Evolutionary conservation across 306 rosid species (phyloP), one percentile per base, ranked within the genome.

Genomic region (Acacia acuminata): DNA sequence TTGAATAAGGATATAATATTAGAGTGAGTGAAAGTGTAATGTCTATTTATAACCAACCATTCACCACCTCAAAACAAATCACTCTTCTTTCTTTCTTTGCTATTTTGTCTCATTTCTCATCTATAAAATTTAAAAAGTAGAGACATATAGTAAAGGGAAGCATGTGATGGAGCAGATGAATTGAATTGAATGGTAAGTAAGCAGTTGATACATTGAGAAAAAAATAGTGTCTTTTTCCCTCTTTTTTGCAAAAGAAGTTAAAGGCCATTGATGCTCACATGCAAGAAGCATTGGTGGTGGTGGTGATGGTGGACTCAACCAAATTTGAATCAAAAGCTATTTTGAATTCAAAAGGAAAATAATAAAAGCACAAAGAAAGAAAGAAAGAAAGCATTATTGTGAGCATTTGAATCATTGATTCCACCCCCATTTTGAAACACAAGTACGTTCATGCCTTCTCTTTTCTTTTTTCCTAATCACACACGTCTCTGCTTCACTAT

Each of bases 401-500:
- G 80, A 75, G 48, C 36, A 79, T 82, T 79, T 76, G 81, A 84
- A 84, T 84, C 83, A 84, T 84, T 84, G 68, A 87, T 82, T 84
- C 78, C 74, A 78, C 32, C 77, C 72, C 75, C 79, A 79, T 78
- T 32, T 81, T 86, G 88, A 87, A 87, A 24, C 86, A 84, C 66
- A 88, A 88, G 91, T 84, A 88, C 89, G 82, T 84, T 79, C 84
- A 84, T 84, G 65, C 82, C 84, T 70, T 72, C 74, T 56, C 63
- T 7, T 73, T 61, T 25, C 79, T 77, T 70, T 81, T 80, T 25
- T 55, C 80, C 84, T 77, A 70, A 44, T 64, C 84, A 87, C 86
- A 87, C 60, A n/a, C 12, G 82, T 78, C 84, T 20, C n/a, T 20
- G 30, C 25, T 10, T 8, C 30, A 22, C 30, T 58, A 55, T 55